Evolutionary conservation across 1,139 yeast genomes (phyloP).

Genomic region (Spencermartinsiella ligniputridi): DNA sequence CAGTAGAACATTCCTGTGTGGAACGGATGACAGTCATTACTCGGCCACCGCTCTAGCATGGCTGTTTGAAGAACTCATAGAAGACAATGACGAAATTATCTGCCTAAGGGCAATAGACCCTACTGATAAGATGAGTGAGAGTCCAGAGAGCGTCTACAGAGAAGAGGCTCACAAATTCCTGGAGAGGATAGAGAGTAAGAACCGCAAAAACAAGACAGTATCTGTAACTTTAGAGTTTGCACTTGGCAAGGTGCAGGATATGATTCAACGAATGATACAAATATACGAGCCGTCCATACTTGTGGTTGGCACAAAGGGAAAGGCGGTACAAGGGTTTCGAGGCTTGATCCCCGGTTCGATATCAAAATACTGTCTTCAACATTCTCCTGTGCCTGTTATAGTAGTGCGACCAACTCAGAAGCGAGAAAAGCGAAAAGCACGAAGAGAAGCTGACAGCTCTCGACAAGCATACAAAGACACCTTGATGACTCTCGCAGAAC

Average conservation of each 20-base stretch:
- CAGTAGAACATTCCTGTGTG: constrained; percentile 59
- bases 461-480: constrained; percentile 20
- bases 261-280: constrained; percentile 48
- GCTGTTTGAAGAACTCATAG: constrained; percentile 60
- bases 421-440: constrained; percentile 31
- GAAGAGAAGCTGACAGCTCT: constrained; percentile 34
- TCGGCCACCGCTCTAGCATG: constrained; percentile 59
- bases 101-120: constrained; percentile 56
- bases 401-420: constrained; percentile 57
- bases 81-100: constrained; percentile 61
- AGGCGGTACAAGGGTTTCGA: constrained; percentile 42
- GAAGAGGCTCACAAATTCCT: constrained; percentile 38
- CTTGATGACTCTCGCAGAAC: constrained; percentile 10
- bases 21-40: constrained; percentile 54
- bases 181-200: constrained; percentile 44
- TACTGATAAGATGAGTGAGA: constrained; percentile 18
- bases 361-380: constrained; percentile 62
- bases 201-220: constrained; percentile 29
- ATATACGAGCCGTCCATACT: constrained; percentile 64
- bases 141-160: constrained; percentile 36
- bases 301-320: constrained; percentile 57
- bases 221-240: constrained; percentile 57
- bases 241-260: constrained; percentile 57
- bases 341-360: constrained; percentile 43
- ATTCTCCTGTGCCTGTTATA: constrained; percentile 64